Evolutionary conservation across 768 basidiomycete genomes (phyloP).

Genomic region (Paxillus rubicundulus): DNA sequence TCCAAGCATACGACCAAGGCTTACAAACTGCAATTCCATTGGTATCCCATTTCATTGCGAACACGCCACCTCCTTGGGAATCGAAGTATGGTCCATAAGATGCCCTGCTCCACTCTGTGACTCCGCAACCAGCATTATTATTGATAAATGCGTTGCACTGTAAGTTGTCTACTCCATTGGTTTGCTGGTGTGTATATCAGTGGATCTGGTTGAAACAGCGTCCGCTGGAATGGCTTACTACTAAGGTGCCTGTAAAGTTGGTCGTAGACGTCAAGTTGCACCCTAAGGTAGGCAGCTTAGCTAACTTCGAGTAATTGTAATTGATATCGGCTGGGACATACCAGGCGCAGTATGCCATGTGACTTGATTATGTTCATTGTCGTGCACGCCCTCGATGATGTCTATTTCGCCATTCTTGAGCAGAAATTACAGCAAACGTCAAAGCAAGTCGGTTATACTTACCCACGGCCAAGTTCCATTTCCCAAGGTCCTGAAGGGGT

Average conservation of each 20-base stretch:
- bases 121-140: constrained; percentile 70
- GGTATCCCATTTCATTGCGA: constrained; percentile 88
- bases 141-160: constrained; percentile 53
- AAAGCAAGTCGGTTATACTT: constrained; percentile 22
- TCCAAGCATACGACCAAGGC: constrained; percentile 19
- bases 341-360: constrained; percentile 75
- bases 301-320: not conserved
- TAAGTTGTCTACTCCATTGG: constrained; percentile 49
- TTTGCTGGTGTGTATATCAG: constrained; percentile 33
- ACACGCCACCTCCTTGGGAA: constrained; percentile 75
- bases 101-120: constrained; percentile 75
- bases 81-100: constrained; percentile 87
- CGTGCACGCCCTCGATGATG: constrained; percentile 82
- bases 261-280: constrained; percentile 55
- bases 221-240: constrained; percentile 42
- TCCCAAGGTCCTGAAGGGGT: constrained; percentile 37
- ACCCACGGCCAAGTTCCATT: constrained; percentile 63
- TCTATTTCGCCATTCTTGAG: constrained; percentile 75
- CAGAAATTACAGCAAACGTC: constrained; percentile 7
- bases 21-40: constrained; percentile 71
- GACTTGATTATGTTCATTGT: constrained; percentile 81
- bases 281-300: constrained; percentile 35
- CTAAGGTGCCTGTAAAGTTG: constrained; percentile 61
- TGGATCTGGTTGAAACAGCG: not conserved
- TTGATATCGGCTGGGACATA: constrained; percentile 17